Base-by-base conservation (phyloP, 441 rosid genomes). In the Corymbia calophylla region DNA sequence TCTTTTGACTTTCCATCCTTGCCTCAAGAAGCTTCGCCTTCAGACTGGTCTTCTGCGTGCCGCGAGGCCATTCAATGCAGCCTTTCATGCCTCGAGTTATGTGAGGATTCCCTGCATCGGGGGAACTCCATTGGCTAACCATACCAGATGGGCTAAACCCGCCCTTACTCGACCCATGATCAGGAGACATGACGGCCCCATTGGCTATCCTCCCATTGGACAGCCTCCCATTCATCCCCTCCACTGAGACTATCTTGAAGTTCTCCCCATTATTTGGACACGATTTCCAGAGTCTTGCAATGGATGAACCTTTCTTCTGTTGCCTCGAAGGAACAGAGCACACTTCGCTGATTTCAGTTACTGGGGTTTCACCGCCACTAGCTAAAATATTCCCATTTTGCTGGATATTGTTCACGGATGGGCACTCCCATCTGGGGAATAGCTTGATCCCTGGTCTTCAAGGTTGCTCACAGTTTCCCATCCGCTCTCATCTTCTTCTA, bases 61-160 rank as follows among this genome's bases (percentile, higher is more conserved):
- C 97, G 11, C 98, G 96, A 31, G 98, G 97, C 99, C 99, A 98
- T 86, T 98, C 99, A 39, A 98, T 97, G 96, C 99, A 97, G 53
- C 99, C 99, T 91, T 97, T 97, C 97, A 95, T 96, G 86, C 98
- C 99, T 86, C 95, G 93, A 73, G 93, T 92, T 87, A 96, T 89
- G 89, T 94, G 97, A 88, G 96, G 95, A 89, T 95, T 93, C 87
- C 94, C 95, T 0, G 95, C 93, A 84, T 98, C 99, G 0, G 99
- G 98, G 3, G 98, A 96, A 91, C 97, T 97, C 99, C 99, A 97
- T 32, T 95, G 96, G 88, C 93, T 97, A 66, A 87, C 91, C 87
- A 93, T 91, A 89, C 95, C 96, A 7, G 93, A 91, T 18, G 96
- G 98, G 89, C 97, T 94, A 64, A 93, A 89, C 86, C 92, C 97